phyloP scores from a whole-genome alignment of 805 yeast species.

The Debaryomyces castellii region DNA sequence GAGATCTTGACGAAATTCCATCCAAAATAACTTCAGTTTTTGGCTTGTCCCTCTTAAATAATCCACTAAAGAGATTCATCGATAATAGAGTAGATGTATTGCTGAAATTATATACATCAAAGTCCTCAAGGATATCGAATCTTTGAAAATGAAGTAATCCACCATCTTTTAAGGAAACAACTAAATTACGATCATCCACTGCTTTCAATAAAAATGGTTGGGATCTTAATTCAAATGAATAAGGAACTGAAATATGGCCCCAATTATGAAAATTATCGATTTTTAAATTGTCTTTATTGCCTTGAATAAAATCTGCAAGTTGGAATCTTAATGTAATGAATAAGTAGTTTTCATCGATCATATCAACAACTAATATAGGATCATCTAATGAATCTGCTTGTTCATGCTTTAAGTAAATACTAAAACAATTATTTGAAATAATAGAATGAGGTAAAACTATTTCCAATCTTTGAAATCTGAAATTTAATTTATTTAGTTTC shows the following conservation, averaged over 20 bases:
- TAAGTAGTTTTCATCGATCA: conserved; percentile 51
- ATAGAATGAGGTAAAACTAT: conserved; percentile 26
- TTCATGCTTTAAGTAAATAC: conserved; percentile 8
- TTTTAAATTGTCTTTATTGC: conserved; percentile 16
- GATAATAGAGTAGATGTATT: conserved; percentile 41
- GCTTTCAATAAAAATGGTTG: conserved; percentile 35
- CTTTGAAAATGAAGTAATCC: conserved; percentile 61
- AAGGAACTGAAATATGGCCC: conserved; percentile 70
- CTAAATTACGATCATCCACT: conserved; percentile 41
- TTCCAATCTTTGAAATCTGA: conserved; percentile 33
- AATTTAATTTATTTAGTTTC: conserved; percentile 28
- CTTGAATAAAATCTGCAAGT: conserved; percentile 41
- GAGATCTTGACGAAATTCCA: conserved; percentile 40
- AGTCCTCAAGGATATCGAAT: conserved; percentile 32
- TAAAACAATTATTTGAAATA: conserved; percentile 14
- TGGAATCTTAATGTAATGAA: conserved; percentile 50
- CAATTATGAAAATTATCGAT: conserved; percentile 47
- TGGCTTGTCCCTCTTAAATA: conserved; percentile 14
- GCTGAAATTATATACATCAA: conserved; percentile 51
- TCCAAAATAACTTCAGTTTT: conserved; percentile 24
- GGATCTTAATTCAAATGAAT: conserved; percentile 46
- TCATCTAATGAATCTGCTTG: conserved; percentile 7
- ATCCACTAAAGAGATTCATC: conserved; percentile 25
- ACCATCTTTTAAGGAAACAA: conserved; percentile 75
- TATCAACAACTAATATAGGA: conserved; percentile 45